A percentile compares a stretch with the other conserved stretches of the same genome.
Evolutionary conservation across 177 flowering plant species (phyloP).

Genomic region (Vitis hybrid): DNA sequence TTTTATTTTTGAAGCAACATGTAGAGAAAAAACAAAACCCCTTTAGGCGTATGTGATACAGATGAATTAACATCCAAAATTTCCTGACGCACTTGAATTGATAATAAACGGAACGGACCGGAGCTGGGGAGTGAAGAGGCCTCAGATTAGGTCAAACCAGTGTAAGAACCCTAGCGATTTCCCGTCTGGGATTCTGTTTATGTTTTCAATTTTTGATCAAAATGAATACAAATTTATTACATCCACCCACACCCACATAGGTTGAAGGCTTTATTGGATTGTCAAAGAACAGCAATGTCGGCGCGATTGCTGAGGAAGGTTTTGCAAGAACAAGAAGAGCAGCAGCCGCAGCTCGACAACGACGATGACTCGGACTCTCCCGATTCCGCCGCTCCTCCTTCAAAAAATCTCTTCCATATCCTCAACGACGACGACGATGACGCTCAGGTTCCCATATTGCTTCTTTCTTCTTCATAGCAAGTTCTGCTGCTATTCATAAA

Average conservation of each 20-base stretch:
- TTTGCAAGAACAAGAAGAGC: conserved; percentile 63
- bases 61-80: too few species aligned
- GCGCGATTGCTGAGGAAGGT: conserved; percentile 61
- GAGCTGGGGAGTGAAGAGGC: too few species aligned
- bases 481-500: too few species aligned
- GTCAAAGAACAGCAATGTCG: conserved; percentile 37
- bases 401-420: conserved; percentile 64
- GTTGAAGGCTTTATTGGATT: background rate
- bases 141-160: too few species aligned
- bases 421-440: conserved; percentile 43
- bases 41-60: too few species aligned
- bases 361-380: conserved; percentile 40
- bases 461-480: too few species aligned
- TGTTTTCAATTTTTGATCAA: background rate
- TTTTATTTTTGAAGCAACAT: background rate
- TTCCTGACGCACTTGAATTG: too few species aligned
- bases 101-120: too few species aligned
- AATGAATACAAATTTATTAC: background rate
- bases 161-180: too few species aligned
- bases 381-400: conserved; percentile 24
- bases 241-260: background rate
- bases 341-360: background rate
- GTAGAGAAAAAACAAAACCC: background rate
- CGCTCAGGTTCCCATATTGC: conserved; percentile 9
- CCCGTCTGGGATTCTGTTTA: background rate